Base-by-base conservation (phyloP, 352 stramenopile genomes). In the Phytophthora pinifolia region DNA sequence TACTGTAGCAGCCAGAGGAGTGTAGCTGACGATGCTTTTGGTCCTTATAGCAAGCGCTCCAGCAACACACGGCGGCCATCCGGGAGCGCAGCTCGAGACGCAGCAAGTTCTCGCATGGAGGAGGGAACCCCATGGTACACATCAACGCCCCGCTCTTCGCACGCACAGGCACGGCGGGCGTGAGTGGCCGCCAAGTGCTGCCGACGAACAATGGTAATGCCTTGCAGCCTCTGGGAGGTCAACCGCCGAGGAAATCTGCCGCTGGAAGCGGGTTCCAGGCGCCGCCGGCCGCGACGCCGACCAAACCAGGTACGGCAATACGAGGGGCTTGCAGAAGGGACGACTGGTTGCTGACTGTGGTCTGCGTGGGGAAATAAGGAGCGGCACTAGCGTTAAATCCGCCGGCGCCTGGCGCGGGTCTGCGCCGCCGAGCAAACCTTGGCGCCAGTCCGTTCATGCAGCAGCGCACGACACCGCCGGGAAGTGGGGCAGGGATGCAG, bases 101-200 rank as follows among this genome's bases (percentile, higher is more conserved):
- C 15, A 92, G 76, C 65, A 91, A 90, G 60, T 93, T 93, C 25
- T 90, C 81, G 9, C 81, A 92, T 44, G 70, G 79, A 56, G 76
- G 81, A 49, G 60, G 76, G 34, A 88, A 74, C 22, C 65, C 81
- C 29, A 85, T 89, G 76, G 80, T 94, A 22, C 84, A 92, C 51
- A 78, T 94, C 25, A 89, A 88, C 20, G 76, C 81, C 4, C 84
- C 84, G 14, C 48, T 94, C n/a, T 91, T 90, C 41, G 57, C 79
- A 9, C 70, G 81, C 13, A 90, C 78, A 34, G 56, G 37, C 46
- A 15, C 54, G 12, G 34, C 18, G 15, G 50, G 59, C 2, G 37
- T 56, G 6, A 68, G 50, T 53, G 51, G 54, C 39, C 41, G 54
- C 2, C 50, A 65, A 14, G 44, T 67, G 15, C 30, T 70, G 29